phyloP scores from a whole-genome alignment of 306 rosid species.

The Glycine latifolia region DNA sequence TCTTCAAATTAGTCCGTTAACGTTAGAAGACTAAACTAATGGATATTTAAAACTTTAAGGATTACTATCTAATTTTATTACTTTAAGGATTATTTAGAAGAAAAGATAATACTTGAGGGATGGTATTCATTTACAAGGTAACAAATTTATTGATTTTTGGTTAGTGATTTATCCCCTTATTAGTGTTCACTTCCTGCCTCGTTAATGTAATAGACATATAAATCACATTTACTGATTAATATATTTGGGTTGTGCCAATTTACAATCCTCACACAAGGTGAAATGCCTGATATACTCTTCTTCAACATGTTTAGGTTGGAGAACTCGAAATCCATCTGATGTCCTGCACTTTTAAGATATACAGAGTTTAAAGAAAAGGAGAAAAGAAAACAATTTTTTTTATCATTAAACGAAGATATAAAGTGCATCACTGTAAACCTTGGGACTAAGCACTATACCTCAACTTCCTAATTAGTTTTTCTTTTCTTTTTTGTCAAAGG shows the following conservation, averaged over 20 bases:
- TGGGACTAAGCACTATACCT: background rate
- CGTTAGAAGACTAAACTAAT: no score
- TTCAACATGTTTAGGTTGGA: background rate
- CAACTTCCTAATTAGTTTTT: background rate
- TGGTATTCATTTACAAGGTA: no score
- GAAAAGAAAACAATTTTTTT: background rate
- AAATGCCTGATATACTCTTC: background rate
- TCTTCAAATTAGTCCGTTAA: no score
- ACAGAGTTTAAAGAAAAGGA: background rate
- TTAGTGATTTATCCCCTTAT: no score
- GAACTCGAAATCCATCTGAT: background rate
- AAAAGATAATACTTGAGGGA: no score
- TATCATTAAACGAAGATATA: background rate
- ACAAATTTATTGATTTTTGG: no score
- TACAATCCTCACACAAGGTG: background rate
- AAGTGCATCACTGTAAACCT: background rate
- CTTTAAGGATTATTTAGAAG: no score
- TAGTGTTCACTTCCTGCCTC: no score
- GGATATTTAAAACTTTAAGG: no score
- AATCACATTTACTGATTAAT: background rate
- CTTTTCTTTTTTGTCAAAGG: no score
- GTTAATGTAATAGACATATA: no score
- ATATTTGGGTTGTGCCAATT: background rate
- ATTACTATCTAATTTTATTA: no score
- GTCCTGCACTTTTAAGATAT: background rate